A percentile compares a stretch with the other conserved stretches of the same genome.
phyloP scores from a whole-genome alignment of 768 basidiomycete genomes.

The Coprinopsis strossmayeri region DNA sequence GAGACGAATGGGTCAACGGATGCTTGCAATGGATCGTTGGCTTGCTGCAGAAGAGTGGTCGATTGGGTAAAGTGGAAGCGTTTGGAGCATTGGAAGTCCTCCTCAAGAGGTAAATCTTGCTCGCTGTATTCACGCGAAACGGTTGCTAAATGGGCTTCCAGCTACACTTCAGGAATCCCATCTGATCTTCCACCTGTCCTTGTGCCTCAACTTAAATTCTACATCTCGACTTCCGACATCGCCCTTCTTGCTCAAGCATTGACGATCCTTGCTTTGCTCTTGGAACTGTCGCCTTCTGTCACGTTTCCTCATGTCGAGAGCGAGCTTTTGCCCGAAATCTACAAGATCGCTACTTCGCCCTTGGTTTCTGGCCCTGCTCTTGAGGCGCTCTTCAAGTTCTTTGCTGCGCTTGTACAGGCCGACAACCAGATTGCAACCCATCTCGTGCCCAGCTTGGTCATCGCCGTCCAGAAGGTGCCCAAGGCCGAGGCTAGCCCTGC shows the following conservation, averaged over 20 bases:
- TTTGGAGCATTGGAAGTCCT: conserved; percentile 74
- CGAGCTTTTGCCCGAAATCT: conserved; percentile 60
- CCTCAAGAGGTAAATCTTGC: conserved; percentile 47
- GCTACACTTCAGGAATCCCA: conserved; percentile 42
- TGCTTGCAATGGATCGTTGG: conserved; percentile 73
- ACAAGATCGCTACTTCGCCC: conserved; percentile 70
- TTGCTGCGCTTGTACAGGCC: conserved; percentile 72
- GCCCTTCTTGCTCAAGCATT: conserved; percentile 71
- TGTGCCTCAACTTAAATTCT: conserved; percentile 67
- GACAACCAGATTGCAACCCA: conserved; percentile 80
- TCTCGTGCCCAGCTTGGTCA: conserved; percentile 70
- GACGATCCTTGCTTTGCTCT: conserved; percentile 56
- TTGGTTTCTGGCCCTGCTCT: conserved; percentile 70
- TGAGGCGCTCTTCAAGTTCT: conserved; percentile 80
- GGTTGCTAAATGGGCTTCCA: conserved; percentile 10
- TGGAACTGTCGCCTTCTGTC: conserved; percentile 56
- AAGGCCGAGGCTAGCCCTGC: conserved; percentile 49
- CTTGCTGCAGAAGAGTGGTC: conserved; percentile 72
- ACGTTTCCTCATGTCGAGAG: conserved; percentile 76
- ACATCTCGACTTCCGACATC: conserved; percentile 72
- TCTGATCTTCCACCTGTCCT: conserved; percentile 52
- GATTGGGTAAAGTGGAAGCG: conserved; percentile 71
- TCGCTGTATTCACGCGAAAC: background rate
- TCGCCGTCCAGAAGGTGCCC: conserved; percentile 56
- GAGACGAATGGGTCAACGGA: conserved; percentile 75